phyloP scores from a whole-genome alignment of 2,329 filamentous ascomycete genomes.

The Juglanconis sp. region DNA sequence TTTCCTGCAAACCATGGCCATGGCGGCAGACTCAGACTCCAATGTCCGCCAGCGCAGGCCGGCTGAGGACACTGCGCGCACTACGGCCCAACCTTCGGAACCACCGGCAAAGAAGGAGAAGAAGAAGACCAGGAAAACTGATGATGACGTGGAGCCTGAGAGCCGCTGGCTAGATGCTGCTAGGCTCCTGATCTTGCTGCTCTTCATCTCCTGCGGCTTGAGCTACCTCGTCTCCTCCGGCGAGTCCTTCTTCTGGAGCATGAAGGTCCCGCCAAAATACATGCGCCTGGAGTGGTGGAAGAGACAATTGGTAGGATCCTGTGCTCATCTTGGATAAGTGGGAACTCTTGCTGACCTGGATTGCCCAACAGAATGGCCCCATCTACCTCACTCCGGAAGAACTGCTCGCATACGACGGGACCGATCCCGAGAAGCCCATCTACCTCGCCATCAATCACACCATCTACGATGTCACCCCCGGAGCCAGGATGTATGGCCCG shows the following conservation, averaged over 20 bases:
- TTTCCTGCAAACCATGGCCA: not conserved
- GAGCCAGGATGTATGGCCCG: constrained; percentile 70
- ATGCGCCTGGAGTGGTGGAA: constrained; percentile 56
- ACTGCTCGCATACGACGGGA: constrained; percentile 74
- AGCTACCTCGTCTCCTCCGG: constrained; percentile 75
- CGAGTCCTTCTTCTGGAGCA: constrained; percentile 66
- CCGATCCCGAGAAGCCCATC: constrained; percentile 70
- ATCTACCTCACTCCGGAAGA: constrained; percentile 71
- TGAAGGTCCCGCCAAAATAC: constrained; percentile 60
- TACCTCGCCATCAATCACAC: constrained; percentile 88
- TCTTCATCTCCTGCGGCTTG: constrained; percentile 63
- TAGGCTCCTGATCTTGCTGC: constrained; percentile 64
- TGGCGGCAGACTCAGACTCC: constrained; percentile 14
- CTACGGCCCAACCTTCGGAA: not conserved
- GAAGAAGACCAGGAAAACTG: constrained; percentile 59
- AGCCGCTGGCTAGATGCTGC: constrained; percentile 61
- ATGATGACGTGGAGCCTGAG: constrained; percentile 60
- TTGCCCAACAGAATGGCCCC: constrained; percentile 50
- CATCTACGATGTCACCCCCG: constrained; percentile 78
- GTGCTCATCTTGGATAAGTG: too few species aligned
- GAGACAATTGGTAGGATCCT: constrained; percentile 52
- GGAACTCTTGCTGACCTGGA: not conserved
- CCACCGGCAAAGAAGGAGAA: constrained; percentile 13
- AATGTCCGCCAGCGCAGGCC: constrained; percentile 16
- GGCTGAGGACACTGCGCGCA: not conserved